Base-by-base conservation (phyloP, 768 basidiomycete genomes). In the Boletus rufocinnamomeus region DNA sequence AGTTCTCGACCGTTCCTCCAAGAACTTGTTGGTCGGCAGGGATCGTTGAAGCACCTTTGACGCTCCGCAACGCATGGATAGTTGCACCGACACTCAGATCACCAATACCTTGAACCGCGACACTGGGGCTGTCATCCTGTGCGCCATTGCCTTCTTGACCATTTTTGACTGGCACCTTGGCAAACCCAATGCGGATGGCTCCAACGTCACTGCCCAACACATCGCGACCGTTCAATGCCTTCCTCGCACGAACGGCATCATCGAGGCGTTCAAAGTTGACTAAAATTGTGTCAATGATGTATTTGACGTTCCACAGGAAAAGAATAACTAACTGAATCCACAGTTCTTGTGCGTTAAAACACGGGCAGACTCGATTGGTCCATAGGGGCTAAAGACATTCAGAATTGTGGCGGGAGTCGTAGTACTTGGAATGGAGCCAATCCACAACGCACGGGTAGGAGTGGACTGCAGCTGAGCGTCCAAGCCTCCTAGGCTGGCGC, bases 291-390 rank as follows among this genome's bases (percentile, higher is more conserved):
- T 73, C 40, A 58, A 35, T 43, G 48, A 37, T 48, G 40, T 43
- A 30, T 19, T 35, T 54, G 50, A 50, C 5, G 45, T 30, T 45
- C 27, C 23, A 23, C 6, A 51, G 6, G 25, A 35, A 52, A 37
- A 38, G 40, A 50, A 38, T 28, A 6, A 84, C 87, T 73, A 58
- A 88, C 86, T 89, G 75, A 91, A 92, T 59, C 93, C 93, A 73
- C 97, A 97, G 65, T 96, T 96, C 79, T 98, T 98, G 79, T 97
- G 94, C 4, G 94, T 95, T 66, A 99, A 78, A 16, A 98, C 95
- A 59, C 97, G 80, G 10, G 96, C 97, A 50, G 92, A 95, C 76
- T 99, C 97, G 62, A 99, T 98, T 4, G 95, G 93, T 0, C 97
- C 97, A 68, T 93, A 99, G 21, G 95, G 94, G 66, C 94, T 94